phyloP scores from a whole-genome alignment of 2,329 filamentous ascomycete species.

The Fusarium sp. region DNA sequence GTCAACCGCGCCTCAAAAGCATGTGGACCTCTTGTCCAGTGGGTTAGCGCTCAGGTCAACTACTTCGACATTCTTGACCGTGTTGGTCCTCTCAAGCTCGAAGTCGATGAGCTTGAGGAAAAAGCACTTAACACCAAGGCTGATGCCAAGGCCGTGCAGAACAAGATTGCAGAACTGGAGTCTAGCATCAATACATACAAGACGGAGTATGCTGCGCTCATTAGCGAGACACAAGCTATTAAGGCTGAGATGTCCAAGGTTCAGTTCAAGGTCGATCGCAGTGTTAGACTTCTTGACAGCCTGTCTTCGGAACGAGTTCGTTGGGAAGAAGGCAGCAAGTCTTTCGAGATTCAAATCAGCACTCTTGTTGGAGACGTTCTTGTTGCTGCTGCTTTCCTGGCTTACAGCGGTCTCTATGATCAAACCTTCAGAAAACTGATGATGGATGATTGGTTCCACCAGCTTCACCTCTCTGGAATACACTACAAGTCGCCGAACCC shows the following conservation, averaged over 20 bases:
- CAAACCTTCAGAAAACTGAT: conserved; percentile 98
- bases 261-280: conserved; percentile 97
- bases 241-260: conserved; percentile 97
- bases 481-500: conserved; percentile 94
- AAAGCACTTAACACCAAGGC: conserved; percentile 93
- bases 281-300: conserved; percentile 92
- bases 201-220: conserved; percentile 92
- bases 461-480: conserved; percentile 92
- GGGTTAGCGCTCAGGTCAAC: conserved; percentile 95
- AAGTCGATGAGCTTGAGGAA: conserved; percentile 88
- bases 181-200: conserved; percentile 95
- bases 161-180: conserved; percentile 86
- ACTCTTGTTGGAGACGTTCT: conserved; percentile 96
- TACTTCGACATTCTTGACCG: conserved; percentile 98
- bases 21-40: conserved; percentile 95
- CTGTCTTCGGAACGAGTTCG: conserved; percentile 91
- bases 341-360: conserved; percentile 97
- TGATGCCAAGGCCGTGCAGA: conserved; percentile 90
- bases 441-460: conserved; percentile 97
- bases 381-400: conserved; percentile 95
- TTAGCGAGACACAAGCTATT: conserved; percentile 97
- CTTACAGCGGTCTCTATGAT: conserved; percentile 96
- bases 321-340: conserved; percentile 98
- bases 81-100: conserved; percentile 90
- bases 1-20: conserved; percentile 97